Evolutionary conservation across 768 basidiomycete species (phyloP).

Genomic region (Pulveroboletus sp.): DNA sequence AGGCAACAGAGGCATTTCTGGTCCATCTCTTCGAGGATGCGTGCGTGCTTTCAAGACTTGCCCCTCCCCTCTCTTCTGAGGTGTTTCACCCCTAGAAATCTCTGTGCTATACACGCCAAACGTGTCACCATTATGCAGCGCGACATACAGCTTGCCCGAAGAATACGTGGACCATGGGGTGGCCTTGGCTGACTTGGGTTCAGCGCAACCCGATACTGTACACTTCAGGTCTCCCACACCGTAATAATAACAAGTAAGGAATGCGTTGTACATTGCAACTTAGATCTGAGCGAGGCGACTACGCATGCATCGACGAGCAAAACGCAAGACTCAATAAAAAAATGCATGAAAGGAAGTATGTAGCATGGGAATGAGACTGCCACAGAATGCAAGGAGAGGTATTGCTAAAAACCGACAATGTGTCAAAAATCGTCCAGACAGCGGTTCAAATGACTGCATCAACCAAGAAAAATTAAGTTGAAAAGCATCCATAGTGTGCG

Average conservation of each 20-base stretch:
- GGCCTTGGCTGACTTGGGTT: slow-evolving; percentile 55
- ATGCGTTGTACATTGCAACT: slow-evolving; percentile 26
- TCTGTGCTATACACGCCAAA: slow-evolving; percentile 97
- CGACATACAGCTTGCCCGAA: slow-evolving; percentile 93
- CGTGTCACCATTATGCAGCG: slow-evolving; percentile 97
- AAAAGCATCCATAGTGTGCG: slow-evolving; percentile 22
- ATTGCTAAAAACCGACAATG: slow-evolving; percentile 9
- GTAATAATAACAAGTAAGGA: slow-evolving; percentile 1
- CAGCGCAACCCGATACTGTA: too few species aligned
- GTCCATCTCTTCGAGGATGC: slow-evolving; percentile 98
- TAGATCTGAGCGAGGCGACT: slow-evolving; percentile 16
- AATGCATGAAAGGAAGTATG: slow-evolving; percentile 11
- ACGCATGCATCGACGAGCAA: slow-evolving; percentile 11
- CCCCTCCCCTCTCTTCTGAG: not conserved
- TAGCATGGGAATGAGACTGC: slow-evolving; percentile 10
- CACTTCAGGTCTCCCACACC: too few species aligned
- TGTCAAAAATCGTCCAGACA: slow-evolving; percentile 18
- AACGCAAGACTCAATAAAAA: slow-evolving; percentile 4
- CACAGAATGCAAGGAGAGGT: slow-evolving; percentile 9
- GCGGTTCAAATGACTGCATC: slow-evolving; percentile 2
- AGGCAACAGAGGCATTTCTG: slow-evolving; percentile 92
- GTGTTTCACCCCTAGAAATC: slow-evolving; percentile 54
- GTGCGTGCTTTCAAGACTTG: slow-evolving; percentile 47
- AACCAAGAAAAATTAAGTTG: slow-evolving; percentile 14
- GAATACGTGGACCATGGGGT: slow-evolving; percentile 90